Evolutionary conservation across 495 filamentous ascomycete genomes (phyloP).

Genomic region (Coniosporium apollinis): DNA sequence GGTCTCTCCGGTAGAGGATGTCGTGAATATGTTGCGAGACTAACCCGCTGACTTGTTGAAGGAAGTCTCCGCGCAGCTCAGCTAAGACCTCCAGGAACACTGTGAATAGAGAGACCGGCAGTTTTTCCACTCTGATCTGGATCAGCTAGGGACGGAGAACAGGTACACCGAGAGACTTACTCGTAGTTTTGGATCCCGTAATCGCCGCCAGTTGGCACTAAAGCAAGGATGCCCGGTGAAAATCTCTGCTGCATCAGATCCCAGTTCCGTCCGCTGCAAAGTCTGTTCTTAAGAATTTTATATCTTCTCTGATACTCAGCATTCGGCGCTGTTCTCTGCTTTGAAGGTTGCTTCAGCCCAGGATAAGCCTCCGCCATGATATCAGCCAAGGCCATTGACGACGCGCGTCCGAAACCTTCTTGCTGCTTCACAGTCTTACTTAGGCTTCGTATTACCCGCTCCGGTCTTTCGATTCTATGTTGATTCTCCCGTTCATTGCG

Average conservation of each 20-base stretch:
- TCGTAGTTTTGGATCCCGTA: neutral
- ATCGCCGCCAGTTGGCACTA: neutral
- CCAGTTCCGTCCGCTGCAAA: neutral
- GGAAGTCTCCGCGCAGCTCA: neutral
- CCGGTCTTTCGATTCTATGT: neutral
- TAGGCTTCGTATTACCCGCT: neutral
- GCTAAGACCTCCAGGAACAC: neutral
- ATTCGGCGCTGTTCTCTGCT: neutral
- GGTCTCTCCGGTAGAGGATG: neutral
- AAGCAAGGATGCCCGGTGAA: neutral
- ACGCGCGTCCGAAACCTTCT: neutral
- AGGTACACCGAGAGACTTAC: neutral
- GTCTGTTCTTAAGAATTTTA: neutral
- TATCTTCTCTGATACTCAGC: neutral
- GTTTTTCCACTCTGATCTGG: neutral
- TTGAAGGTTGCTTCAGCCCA: neutral
- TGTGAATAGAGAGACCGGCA: neutral
- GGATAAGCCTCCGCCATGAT: neutral
- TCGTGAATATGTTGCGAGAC: neutral
- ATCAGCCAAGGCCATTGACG: neutral
- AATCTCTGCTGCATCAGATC: neutral
- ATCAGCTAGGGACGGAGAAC: neutral
- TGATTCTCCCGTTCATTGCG: neutral
- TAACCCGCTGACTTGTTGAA: neutral
- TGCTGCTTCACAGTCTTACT: neutral